phyloP scores from a whole-genome alignment of 371 early-diverging fungal species.

The Mortierella sp. region DNA sequence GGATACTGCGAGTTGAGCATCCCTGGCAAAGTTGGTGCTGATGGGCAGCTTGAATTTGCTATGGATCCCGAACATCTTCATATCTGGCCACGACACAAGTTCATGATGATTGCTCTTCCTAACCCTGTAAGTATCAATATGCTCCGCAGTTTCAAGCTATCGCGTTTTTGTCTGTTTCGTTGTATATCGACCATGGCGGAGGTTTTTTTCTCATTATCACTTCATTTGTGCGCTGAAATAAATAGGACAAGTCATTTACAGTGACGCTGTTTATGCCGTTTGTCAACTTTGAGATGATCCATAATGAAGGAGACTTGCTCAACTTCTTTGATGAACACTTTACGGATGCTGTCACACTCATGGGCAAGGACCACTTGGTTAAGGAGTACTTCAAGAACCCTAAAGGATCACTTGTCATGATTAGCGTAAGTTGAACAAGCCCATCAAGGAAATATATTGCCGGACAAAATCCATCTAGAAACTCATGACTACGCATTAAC shows the following conservation, averaged over 20 bases:
- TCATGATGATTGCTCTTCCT: conserved; percentile 97
- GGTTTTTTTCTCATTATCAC: too few species aligned
- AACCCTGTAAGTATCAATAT: conserved; percentile 75
- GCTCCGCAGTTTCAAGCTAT: neutral
- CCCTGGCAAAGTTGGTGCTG: conserved; percentile 64
- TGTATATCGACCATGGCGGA: too few species aligned
- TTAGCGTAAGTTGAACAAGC: conserved; percentile 69
- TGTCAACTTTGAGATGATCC: conserved; percentile 84
- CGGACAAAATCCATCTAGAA: neutral
- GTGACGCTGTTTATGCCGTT: conserved; percentile 97
- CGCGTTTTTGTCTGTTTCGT: neutral
- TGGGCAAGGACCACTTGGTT: conserved; percentile 78
- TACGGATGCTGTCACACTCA: conserved; percentile 85
- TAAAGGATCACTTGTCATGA: conserved; percentile 84
- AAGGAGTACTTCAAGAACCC: conserved; percentile 87
- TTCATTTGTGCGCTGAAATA: neutral
- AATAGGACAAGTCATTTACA: conserved; percentile 92
- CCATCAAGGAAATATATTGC: neutral
- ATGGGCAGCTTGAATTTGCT: conserved; percentile 75
- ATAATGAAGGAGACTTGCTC: conserved; percentile 74
- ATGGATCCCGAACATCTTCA: conserved; percentile 94
- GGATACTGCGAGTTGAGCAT: conserved; percentile 93
- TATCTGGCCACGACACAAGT: conserved; percentile 96
- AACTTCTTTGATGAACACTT: conserved; percentile 85
- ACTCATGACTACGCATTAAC: neutral